phyloP scores from a whole-genome alignment of 2,329 filamentous ascomycete genomes.

The Aspergillus piperis region DNA sequence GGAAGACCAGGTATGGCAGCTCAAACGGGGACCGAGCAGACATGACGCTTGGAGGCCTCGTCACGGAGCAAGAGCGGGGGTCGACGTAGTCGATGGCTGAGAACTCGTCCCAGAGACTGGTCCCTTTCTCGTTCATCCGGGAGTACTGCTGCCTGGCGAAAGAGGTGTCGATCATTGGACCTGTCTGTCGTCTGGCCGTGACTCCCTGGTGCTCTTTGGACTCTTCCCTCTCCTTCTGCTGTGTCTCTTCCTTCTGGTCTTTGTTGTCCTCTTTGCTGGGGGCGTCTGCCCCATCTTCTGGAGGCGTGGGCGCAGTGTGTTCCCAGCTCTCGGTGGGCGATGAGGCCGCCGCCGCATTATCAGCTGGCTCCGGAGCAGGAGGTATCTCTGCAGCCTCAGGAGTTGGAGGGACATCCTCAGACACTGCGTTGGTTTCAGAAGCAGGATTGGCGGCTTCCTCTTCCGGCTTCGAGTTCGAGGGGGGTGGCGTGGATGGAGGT shows the following conservation, averaged over 20 bases:
- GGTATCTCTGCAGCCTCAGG: not conserved
- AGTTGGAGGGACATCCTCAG: constrained; percentile 8
- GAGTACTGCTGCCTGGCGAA: constrained; percentile 39
- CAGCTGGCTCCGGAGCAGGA: constrained; percentile 1
- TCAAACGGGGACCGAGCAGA: constrained; percentile 20
- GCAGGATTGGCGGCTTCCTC: constrained; percentile 7
- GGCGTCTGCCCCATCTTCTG: constrained; percentile 8
- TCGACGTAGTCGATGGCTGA: constrained; percentile 37
- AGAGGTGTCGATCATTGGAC: constrained; percentile 37
- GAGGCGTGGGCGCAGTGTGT: constrained; percentile 12
- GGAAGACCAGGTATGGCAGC: constrained; percentile 44
- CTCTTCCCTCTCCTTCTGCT: not conserved
- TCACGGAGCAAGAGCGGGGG: constrained; percentile 19
- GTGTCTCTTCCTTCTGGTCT: not conserved
- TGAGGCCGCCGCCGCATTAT: not conserved
- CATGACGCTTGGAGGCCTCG: constrained; percentile 12
- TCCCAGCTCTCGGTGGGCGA: constrained; percentile 17
- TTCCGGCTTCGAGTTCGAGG: constrained; percentile 20
- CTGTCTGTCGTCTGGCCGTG: constrained; percentile 9
- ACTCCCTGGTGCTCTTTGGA: not conserved
- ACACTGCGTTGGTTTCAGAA: constrained; percentile 8
- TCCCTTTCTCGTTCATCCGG: constrained; percentile 31
- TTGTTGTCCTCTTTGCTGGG: not conserved
- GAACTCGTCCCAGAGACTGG: constrained; percentile 45
- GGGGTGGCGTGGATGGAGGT: constrained; percentile 42